Evolutionary conservation across 2,329 filamentous ascomycete species (phyloP).

Genomic region (Sporothrix inflata): DNA sequence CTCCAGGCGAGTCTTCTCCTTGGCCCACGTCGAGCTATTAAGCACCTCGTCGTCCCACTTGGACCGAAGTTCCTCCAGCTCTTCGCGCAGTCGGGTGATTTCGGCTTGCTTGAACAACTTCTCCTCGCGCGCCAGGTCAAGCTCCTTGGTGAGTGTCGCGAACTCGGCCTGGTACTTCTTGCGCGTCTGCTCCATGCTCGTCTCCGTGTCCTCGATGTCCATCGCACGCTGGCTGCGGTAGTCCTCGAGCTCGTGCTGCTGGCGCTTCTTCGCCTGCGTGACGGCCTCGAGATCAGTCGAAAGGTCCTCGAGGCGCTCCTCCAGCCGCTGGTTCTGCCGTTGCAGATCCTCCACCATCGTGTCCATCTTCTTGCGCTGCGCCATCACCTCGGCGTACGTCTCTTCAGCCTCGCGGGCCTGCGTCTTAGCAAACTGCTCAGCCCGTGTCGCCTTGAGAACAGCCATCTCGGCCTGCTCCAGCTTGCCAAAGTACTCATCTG

Average conservation of each 20-base stretch:
- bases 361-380: slow-evolving; percentile 90
- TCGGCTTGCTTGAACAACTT: slow-evolving; percentile 83
- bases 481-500: slow-evolving; percentile 96
- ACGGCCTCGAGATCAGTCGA: slow-evolving; percentile 86
- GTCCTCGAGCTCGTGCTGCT: slow-evolving; percentile 96
- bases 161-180: slow-evolving; percentile 98
- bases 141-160: slow-evolving; percentile 83
- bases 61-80: slow-evolving; percentile 88
- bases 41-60: slow-evolving; percentile 99
- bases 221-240: slow-evolving; percentile 94
- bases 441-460: slow-evolving; percentile 86
- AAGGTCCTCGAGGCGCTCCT: slow-evolving; percentile 89
- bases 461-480: slow-evolving; percentile 96
- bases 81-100: slow-evolving; percentile 86
- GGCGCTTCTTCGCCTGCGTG: slow-evolving; percentile 85
- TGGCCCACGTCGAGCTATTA: slow-evolving; percentile 97
- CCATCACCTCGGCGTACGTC: slow-evolving; percentile 84
- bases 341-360: slow-evolving; percentile 85
- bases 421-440: slow-evolving; percentile 90
- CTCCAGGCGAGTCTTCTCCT: slow-evolving; percentile 92
- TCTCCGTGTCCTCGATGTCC: slow-evolving; percentile 96
- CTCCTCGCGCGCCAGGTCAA: slow-evolving; percentile 91
- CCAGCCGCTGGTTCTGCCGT: slow-evolving; percentile 83
- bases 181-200: slow-evolving; percentile 92
- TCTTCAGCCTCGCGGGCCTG: slow-evolving; percentile 92